Evolutionary conservation across 2,329 filamentous ascomycete genomes (phyloP), one percentile per base, ranked within the genome.

Genomic region (Cladobotryum mycophilum): DNA sequence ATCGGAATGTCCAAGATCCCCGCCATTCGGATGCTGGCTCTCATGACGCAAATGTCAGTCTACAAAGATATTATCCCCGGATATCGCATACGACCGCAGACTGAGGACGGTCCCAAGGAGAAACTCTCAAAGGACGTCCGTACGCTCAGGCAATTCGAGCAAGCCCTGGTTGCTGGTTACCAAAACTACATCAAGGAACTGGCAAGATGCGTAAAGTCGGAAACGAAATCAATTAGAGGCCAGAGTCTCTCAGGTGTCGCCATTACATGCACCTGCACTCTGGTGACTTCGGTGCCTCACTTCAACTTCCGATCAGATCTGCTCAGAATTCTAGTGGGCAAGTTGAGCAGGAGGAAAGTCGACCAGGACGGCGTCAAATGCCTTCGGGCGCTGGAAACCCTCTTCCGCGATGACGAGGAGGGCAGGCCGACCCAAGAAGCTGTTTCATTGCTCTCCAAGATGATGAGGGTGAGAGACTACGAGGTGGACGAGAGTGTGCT

Each of bases 61-160:
- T 99, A 92, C 76, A 96, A 92, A 67, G 93, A 97, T 68, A 81
- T 96, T 43, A 97, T 99, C 53, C 93, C 93, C 0, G 93, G 93
- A 18, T 99, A 99, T 67, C 81, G 93, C 54, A 97, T 99, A 73
- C 85, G 93, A 15, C 87, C 89, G 1, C 73, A 89, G 4, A 76
- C 79, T 1, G 89, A 95, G 53, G 86, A 89, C 33, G 82, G 85
- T 41, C 77, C 85, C 63, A 79, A 80, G 52, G 85, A 85, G 56
- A 95, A 95, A 67, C 73, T 97, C 2, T 96, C 91, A 5, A 96
- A 96, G 66, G 93, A 97, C 25, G 89, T 97, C 34, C 84, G 86
- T 63, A 86, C 82, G 58, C 70, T 96, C 55, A 81, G 91, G 49
- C 76, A 81, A 41, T 99, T 91, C 65, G 93, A 99, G 67, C 90